phyloP scores from a whole-genome alignment of 257 asterid species.

The Nicotiana undulata region DNA sequence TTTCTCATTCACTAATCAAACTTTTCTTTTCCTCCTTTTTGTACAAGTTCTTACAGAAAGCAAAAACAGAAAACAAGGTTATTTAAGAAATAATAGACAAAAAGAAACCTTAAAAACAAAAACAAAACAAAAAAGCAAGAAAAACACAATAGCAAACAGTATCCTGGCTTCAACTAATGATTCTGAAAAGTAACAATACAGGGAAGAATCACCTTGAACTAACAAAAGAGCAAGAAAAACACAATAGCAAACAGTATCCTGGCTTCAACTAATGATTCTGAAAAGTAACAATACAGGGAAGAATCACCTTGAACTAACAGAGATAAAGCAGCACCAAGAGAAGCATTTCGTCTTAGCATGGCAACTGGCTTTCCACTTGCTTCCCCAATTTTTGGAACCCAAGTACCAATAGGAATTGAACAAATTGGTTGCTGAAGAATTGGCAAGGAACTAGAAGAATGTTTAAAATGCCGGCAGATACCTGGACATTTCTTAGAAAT shows the following conservation, averaged over 20 bases:
- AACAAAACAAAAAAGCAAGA: neutral
- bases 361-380: constrained; percentile 53
- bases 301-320: constrained; percentile 53
- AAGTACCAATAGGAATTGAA: constrained; percentile 61
- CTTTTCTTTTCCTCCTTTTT: neutral
- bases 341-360: constrained; percentile 56
- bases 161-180: neutral
- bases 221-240: neutral
- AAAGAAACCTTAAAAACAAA: neutral
- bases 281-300: neutral
- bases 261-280: neutral
- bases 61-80: neutral
- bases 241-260: neutral
- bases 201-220: constrained; percentile 45
- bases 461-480: constrained; percentile 63
- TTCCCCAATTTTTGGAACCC: constrained; percentile 77
- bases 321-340: constrained; percentile 58
- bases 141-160: neutral
- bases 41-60: neutral
- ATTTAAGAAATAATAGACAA: neutral
- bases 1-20: neutral
- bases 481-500: constrained; percentile 30
- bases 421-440: constrained; percentile 69
- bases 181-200: neutral
- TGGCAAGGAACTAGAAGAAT: constrained; percentile 71